Evolutionary conservation across 2,329 filamentous ascomycete species (phyloP), one percentile per base, ranked within the genome.

Genomic region (Zymoseptoria tritici): DNA sequence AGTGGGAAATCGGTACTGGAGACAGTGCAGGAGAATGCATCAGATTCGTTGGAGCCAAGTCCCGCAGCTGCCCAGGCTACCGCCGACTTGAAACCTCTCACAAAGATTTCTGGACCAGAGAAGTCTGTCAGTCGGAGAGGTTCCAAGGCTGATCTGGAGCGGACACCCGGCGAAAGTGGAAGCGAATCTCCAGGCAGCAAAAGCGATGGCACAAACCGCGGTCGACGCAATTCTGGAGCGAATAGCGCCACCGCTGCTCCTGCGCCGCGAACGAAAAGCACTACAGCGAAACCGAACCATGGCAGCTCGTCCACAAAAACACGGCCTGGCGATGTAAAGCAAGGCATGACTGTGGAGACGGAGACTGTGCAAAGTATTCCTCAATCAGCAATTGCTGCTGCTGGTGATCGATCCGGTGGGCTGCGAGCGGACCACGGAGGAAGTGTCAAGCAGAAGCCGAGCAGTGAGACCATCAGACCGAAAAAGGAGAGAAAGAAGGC

Each of bases 301-400:
- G 83, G 86, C 62, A 82, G 89, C 49, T 78, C 79, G 56, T 76
- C 77, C 58, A 77, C 80, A 58, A 90, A 91, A 71, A 80, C 83
- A 36, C 90, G 92, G 72, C 79, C 77, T 9, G 78, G 81, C 56
- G 90, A 96, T 71, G 86, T 85, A n/a, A 88, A 89, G 42, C 86
- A 88, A 71, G 94, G 90, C 68, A 97, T 99, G 91, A 97, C 91
- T 9, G 93, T 97, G 13, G 94, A 99, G 77, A 97, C 94, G 0
- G 94, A 99, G 75, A 96, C 92, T 0, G 94, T 99, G 46, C 88
- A 85, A 51, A 96, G 92, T 2, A 89, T 97, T 57, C 91, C 92
- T 9, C 92, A 96, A 70, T 83, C 92, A 26, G 85, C 88, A 9
- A 80, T 96, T 26, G 86, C 87, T 36, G 59, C 63, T 46, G 80